These are phyloP conservation scores for Reutealis trisperma DNA, from an alignment of 345 rosid genomes.

Conservation along the genomic window DNA sequence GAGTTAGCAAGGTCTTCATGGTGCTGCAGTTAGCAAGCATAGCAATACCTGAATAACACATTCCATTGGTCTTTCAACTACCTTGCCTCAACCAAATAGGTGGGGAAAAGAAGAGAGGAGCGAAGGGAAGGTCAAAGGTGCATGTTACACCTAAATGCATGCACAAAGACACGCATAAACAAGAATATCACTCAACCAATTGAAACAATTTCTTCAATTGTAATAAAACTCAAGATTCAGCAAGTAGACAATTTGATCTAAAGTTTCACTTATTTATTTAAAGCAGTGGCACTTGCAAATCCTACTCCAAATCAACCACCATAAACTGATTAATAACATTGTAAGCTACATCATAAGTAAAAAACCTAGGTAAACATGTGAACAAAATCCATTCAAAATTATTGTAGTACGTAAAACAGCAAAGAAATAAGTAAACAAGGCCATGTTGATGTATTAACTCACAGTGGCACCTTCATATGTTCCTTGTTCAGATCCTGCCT, in stretches of 20 bases:
- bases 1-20: not conserved
- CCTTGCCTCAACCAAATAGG: not conserved
- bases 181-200: not conserved
- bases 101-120: no score
- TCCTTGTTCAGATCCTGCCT: constrained; percentile 90
- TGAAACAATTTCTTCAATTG: not conserved
- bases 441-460: constrained; percentile 41
- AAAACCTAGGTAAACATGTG: not conserved
- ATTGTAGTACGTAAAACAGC: not conserved
- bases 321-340: not conserved
- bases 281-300: not conserved
- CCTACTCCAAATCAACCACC: not conserved
- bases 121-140: not conserved
- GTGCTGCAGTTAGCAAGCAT: not conserved
- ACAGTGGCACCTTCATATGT: constrained; percentile 98
- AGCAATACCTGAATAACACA: not conserved
- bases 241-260: not conserved
- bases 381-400: not conserved
- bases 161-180: not conserved
- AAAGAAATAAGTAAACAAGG: not conserved
- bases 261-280: not conserved
- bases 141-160: not conserved
- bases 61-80: not conserved
- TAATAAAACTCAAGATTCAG: not conserved
- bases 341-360: not conserved